Conservation (phyloP, 331 rosid genomes). For the Saraca asoca region DNA sequence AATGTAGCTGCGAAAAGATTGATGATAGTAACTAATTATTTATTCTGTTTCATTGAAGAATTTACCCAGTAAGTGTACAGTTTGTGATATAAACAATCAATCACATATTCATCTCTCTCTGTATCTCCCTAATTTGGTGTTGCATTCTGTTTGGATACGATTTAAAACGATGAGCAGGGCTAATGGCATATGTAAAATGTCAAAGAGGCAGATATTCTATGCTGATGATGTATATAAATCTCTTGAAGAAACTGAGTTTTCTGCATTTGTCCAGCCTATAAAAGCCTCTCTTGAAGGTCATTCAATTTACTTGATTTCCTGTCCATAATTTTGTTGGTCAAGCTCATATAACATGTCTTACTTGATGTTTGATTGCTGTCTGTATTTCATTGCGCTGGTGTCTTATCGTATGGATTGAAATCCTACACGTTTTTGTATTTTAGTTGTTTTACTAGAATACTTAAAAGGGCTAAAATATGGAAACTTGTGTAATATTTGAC, state of each 20-base stretch:
- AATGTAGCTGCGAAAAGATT: background rate
- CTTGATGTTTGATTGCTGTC: background rate
- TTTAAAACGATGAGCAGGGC: constrained; percentile 56
- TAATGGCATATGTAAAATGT: constrained; percentile 83
- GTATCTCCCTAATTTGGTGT: background rate
- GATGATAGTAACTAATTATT: background rate
- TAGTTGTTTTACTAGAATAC: no score
- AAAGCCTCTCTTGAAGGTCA: constrained; percentile 72
- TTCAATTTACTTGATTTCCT: constrained; percentile 5
- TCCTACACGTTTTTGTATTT: background rate
- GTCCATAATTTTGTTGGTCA: background rate
- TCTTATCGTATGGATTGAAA: no score
- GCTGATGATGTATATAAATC: constrained; percentile 81
- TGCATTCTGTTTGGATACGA: background rate
- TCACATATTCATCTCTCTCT: background rate
- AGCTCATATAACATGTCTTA: background rate
- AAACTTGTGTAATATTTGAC: background rate
- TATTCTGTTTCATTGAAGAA: no score
- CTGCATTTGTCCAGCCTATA: constrained; percentile 69
- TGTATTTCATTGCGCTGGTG: background rate
- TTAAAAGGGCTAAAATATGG: background rate
- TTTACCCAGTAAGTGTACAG: no score
- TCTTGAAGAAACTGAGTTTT: constrained; percentile 82
- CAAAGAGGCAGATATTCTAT: constrained; percentile 81
- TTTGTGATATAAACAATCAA: background rate